These are phyloP conservation scores for Ogataea dorogensis DNA, from an alignment of 805 yeast species.

Conservation along the genomic window DNA sequence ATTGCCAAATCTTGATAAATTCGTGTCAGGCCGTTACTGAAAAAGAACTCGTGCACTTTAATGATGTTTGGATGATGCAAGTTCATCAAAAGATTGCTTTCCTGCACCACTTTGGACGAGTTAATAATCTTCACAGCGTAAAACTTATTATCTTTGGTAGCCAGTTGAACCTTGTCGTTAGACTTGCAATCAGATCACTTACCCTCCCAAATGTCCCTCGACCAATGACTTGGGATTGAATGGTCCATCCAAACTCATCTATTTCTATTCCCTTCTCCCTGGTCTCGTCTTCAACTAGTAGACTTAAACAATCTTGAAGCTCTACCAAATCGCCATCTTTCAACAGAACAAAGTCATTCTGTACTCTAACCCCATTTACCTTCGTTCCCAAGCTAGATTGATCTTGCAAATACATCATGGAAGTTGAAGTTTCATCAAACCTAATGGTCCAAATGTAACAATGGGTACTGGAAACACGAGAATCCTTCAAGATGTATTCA, in stretches of 20 bases:
- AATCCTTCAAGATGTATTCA: conserved; percentile 33
- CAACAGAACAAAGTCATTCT: conserved; percentile 33
- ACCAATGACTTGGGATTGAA: conserved; percentile 45
- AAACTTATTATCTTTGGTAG: conserved; percentile 29
- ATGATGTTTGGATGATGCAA: conserved; percentile 90
- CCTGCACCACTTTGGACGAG: conserved; percentile 28
- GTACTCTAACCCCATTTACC: conserved; percentile 37
- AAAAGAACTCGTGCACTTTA: conserved; percentile 65
- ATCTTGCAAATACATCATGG: conserved; percentile 51
- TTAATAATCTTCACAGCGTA: conserved; percentile 50
- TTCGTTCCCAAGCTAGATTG: conserved; percentile 50
- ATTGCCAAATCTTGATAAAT: conserved; percentile 93
- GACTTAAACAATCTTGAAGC: conserved; percentile 33
- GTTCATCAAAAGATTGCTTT: conserved; percentile 51
- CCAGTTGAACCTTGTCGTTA: conserved; percentile 32
- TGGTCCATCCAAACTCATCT: conserved; percentile 39
- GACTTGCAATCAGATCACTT: conserved; percentile 5
- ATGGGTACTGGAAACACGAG: conserved; percentile 46
- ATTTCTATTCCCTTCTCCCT: conserved; percentile 9
- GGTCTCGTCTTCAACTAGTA: conserved; percentile 15
- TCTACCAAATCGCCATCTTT: conserved; percentile 38
- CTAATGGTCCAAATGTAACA: conserved; percentile 37
- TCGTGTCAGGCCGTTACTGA: conserved; percentile 78
- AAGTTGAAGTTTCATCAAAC: conserved; percentile 48
- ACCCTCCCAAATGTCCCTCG: conserved; percentile 61